Evolutionary conservation across 2,329 filamentous ascomycete species (phyloP), one percentile per base, ranked within the genome.

Genomic region (Colletotrichum salicis): DNA sequence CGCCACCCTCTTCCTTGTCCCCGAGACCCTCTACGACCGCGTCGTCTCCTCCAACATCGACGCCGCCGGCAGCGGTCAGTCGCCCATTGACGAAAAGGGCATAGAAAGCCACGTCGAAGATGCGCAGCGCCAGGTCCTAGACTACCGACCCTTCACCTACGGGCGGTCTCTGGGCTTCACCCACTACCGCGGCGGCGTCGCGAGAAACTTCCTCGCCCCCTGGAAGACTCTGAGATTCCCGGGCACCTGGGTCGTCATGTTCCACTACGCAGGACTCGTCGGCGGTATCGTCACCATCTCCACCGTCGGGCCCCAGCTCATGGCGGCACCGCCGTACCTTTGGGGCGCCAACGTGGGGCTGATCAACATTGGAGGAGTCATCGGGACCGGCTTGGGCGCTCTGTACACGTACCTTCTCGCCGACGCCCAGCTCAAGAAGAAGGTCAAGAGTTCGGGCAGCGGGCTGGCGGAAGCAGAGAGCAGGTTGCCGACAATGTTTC

Each of bases 261-360:
- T 82, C 3, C 81, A 82, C 60, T 83, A 82, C 35, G 80, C 79
- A 11, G 80, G 80, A 0, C 75, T 83, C 0, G 79, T 83, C 0
- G 82, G 81, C 2, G 78, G 78, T 3, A 77, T 80, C 2, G 77
- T 81, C 1, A 79, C 81, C 0, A 78, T 83, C 2, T 81, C 80
- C 0, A 79, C 79, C 1, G 76, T 83, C 0, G 82, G 80, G 0
- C 77, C 82, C 0, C 74, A 80, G 29, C 29, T 82, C 0, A 76
- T 83, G 1, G 68, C 73, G 0, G 56, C 60, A 1, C 79, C 78
- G 0, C 82, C 82, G 0, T 83, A 83, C 64, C 66, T 76, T 0
- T 83, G 81, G 81, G 79, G 80, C 0, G 66, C 67, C 0, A 78
- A 82, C 15, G 74, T 76, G 0, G 81, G 82, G 0, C 73, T 83